Base-by-base conservation (phyloP, 2,329 filamentous ascomycete species). In the Gremmenia infestans region DNA sequence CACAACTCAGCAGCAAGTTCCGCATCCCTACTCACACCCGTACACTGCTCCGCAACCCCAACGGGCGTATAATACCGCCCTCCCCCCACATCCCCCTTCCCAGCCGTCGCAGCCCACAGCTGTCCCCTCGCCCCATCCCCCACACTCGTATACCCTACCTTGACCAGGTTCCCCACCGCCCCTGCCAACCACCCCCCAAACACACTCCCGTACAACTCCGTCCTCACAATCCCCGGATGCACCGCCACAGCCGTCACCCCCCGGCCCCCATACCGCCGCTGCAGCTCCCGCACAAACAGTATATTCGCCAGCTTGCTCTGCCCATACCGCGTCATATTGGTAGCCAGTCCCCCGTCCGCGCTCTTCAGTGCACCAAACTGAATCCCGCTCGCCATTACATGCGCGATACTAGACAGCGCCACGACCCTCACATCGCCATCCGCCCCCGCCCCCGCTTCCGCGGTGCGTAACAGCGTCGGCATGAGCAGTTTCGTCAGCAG, bases 301-400 rank as follows among this genome's bases (percentile, higher is more conserved):
- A 79, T 61, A 57, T 78, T 75, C 0, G 78, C 78, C 2, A 80
- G 65, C 61, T 81, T 80, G 48, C 70, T 73, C 58, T 78, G 74
- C 0, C 73, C 76, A 58, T 76, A 76, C 14, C 72, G 67, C 39
- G 17, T 17, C 39, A 42, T 42, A 3, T 15, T 42, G 5, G 15
- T 42, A 2, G 15, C 5, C 0, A 15, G 9, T 2, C 39, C 39
- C 5, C 39, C 39, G 9, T 17, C 5, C 57, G 56, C 67, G 71
- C 73, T 9, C 66, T 59, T n/a, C 71, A 70, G 55, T 15, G 65
- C 62, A 11, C 64, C 56, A 40, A 74, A 72, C 14, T 63, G 48
- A 48, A 75, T 69, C 1, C 61, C 61, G 5, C 58, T 55, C 11
- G 39, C 39, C 15, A 3, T 42, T 3, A 19, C 17, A 19, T 56